Evolutionary conservation across 164 flowering plant species (phyloP), one percentile per base, ranked within the genome.

Genomic region (Amborella trichopoda): DNA sequence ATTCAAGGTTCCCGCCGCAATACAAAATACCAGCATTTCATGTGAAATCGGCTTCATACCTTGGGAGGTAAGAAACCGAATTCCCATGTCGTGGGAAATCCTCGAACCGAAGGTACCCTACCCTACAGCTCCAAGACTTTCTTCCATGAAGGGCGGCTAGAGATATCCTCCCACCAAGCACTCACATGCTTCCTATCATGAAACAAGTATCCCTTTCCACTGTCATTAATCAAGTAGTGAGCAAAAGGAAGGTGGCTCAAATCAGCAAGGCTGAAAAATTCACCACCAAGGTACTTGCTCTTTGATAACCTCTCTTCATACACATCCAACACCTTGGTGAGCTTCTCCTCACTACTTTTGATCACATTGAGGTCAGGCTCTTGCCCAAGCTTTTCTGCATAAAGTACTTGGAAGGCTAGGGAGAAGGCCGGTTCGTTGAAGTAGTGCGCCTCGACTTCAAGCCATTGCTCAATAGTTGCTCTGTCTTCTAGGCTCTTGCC

Each of bases 151-250:
- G 68, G 49, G 20, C 42, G 54, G 38, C 27, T 53, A n/a, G 67
- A 28, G 27, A 48, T 66, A 5, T 77, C 72, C 23, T 46, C 59
- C 43, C 85, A 78, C 81, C 81, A 78, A 2, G 60, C 70, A 54
- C 69, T 69, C 36, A 78, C 78, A 61, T 69, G 71, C 54, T 68
- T 62, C 69, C 77, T 65, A 17, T 53, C 60, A 52, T 52, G 62
- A 2, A 78, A 51, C 71, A 78, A 2, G 22, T 64, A 27, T 21
- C 49, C 78, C 65, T 70, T 68, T n/a, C 61, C 68, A 46, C 58
- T 36, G 16, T 42, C 58, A 26, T 43, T 56, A 44, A 64, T 45
- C 40, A 78, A 28, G 14, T 18, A 50, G 14, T 16, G n/a, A 3
- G 12, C 34, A 41, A 21, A n/a, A 4, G 56, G 32, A 11, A 53